Conservation (phyloP, 805 yeast genomes). For the Starmerella stigmatis region DNA sequence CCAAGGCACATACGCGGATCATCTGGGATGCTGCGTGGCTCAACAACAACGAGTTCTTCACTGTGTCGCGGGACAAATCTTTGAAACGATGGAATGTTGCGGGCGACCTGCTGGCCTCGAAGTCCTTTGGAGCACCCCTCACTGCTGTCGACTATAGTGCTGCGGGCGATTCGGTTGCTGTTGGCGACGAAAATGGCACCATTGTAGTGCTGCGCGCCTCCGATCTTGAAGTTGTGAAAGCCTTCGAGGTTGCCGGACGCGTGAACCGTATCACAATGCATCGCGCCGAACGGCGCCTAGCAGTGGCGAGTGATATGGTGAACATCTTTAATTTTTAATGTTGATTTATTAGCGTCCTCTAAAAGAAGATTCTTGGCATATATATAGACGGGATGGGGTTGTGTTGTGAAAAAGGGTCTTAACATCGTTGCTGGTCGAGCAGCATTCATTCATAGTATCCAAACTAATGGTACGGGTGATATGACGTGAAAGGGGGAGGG, state of each 20-base stretch:
- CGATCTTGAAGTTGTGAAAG: neutral
- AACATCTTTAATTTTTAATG: neutral
- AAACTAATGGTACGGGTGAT: too few species aligned
- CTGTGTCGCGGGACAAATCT: constrained; percentile 79
- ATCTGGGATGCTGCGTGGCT: constrained; percentile 94
- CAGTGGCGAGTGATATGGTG: constrained; percentile 5
- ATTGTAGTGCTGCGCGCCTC: constrained; percentile 8
- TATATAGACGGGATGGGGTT: too few species aligned
- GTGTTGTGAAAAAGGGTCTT: neutral
- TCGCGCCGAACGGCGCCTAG: neutral
- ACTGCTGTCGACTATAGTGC: constrained; percentile 21
- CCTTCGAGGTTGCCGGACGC: constrained; percentile 16
- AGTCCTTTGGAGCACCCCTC: constrained; percentile 15
- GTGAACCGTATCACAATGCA: constrained; percentile 14
- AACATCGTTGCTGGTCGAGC: neutral
- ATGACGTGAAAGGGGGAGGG: too few species aligned
- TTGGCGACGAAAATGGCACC: constrained; percentile 24
- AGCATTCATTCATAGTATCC: too few species aligned
- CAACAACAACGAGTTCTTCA: constrained; percentile 42
- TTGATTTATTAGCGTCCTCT: neutral
- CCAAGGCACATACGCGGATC: constrained; percentile 81
- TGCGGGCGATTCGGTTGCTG: constrained; percentile 3
- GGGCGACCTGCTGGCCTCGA: constrained; percentile 20
- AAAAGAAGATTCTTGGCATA: too few species aligned
- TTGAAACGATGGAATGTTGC: constrained; percentile 37